Base-by-base conservation (phyloP, 345 rosid genomes). In the Eucalyptus tenuipes region DNA sequence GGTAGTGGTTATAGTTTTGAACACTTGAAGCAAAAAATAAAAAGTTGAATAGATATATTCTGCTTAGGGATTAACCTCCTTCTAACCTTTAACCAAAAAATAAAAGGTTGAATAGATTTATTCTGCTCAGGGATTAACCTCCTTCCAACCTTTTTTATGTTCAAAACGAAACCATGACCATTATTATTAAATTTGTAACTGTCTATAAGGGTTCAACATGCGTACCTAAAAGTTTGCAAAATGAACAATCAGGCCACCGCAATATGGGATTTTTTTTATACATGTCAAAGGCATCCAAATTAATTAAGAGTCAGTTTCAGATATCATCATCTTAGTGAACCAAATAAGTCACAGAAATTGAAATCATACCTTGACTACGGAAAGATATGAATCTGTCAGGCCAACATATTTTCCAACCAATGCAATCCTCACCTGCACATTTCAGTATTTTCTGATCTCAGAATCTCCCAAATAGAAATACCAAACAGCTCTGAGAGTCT, bases 341-440 rank as follows among this genome's bases (percentile, higher is more conserved):
- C 50, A 47, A 90, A 40, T 82, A 47, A 61, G 25, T 31, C 68
- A 50, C 25, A 42, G 44, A 88, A 85, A 49, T 47, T 29, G 40
- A 66, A 57, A 88, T 29, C 88, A 71, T 85, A 96, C 99, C 99
- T 98, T 98, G 68, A 97, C 93, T 90, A 98, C 99, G 17, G 99
- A 98, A 85, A 98, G 95, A 94, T 98, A 98, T 5, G 99, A 95
- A 94, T 98, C 99, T 6, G 98, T 89, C 88, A 97, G 95, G 91
- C 98, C 99, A 88, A 97, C 93, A 82, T 98, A 98, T 91, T 98
- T 98, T 88, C 99, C 99, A 90, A 98, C 99, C 96, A 98, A 94
- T 18, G 99, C 99, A 92, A 98, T 98, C 90, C 91, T 94, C 88
- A 97, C 99, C 99, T 97, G 94, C 84, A 90, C 66, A 91, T 37